These are phyloP conservation scores for Kwoniella newhampshirensis DNA, from an alignment of 768 basidiomycete species.

Conservation along the genomic window DNA sequence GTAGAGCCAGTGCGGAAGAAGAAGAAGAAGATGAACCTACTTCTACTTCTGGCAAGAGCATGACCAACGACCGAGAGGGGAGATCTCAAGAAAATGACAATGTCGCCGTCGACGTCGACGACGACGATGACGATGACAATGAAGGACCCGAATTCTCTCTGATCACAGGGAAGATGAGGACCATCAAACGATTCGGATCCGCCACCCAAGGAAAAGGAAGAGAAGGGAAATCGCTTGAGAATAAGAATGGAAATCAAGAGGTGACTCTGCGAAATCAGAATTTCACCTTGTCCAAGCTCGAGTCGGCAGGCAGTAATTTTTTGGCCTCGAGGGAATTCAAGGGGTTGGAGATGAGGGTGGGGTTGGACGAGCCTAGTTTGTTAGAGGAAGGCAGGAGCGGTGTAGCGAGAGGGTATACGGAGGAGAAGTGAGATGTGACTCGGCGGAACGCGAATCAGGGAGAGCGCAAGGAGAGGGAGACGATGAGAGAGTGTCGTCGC, in stretches of 20 bases:
- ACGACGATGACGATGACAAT: constrained; percentile 56
- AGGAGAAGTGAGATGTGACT: constrained; percentile 55
- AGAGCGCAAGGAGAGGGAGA: no score
- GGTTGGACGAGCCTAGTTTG: constrained; percentile 73
- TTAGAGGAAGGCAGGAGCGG: constrained; percentile 88
- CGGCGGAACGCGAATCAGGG: no score
- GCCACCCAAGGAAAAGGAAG: no score
- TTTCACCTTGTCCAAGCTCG: constrained; percentile 60
- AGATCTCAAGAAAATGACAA: constrained; percentile 1
- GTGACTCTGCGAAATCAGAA: constrained; percentile 68
- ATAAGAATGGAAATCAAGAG: constrained; percentile 54
- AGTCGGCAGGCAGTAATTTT: constrained; percentile 64
- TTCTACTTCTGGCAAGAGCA: no score
- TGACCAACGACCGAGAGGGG: not conserved
- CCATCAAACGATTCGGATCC: constrained; percentile 51
- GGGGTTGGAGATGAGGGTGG: constrained; percentile 75
- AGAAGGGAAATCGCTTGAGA: no score
- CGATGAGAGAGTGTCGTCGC: no score
- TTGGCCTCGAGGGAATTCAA: constrained; percentile 71
- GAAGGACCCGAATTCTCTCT: constrained; percentile 83
- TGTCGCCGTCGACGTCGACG: constrained; percentile 17
- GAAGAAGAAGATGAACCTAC: no score
- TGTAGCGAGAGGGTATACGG: constrained; percentile 77
- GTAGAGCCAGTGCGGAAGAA: constrained; percentile 4
- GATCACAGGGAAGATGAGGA: constrained; percentile 78